Conservation (phyloP, 371 early-diverging fungal species). For the Batrachochytrium dendrobatidis region DNA sequence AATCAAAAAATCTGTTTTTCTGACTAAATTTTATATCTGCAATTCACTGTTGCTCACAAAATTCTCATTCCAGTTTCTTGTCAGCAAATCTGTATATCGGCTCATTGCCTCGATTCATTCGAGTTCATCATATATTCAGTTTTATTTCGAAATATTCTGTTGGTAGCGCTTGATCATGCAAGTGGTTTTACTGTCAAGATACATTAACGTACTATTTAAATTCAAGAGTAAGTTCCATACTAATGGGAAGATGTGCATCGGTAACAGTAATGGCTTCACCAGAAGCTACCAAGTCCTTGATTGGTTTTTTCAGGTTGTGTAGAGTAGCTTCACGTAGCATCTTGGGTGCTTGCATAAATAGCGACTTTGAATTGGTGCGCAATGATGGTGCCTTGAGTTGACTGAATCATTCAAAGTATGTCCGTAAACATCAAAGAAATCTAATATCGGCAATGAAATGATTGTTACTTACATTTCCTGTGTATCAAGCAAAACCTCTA, state of each 20-base stretch:
- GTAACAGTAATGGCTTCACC: conserved; percentile 65
- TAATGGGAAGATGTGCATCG: conserved; percentile 58
- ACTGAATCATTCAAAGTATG: conserved; percentile 22
- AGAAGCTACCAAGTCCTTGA: conserved; percentile 53
- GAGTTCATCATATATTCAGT: no score
- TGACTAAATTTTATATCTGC: no score
- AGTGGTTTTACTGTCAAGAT: no score
- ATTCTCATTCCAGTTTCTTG: no score
- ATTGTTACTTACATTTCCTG: conserved; percentile 54
- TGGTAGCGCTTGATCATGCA: background rate
- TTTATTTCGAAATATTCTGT: background rate
- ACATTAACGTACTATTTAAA: conserved; percentile 14
- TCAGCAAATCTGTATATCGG: no score
- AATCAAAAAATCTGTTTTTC: no score
- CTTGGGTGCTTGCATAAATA: conserved; percentile 79
- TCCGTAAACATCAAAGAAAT: background rate
- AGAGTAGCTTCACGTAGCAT: conserved; percentile 59
- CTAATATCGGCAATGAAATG: background rate
- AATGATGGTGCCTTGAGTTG: conserved; percentile 76
- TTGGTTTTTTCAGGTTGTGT: conserved; percentile 56
- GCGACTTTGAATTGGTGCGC: conserved; percentile 45
- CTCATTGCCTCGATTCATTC: no score
- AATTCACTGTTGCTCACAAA: no score
- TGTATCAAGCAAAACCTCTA: conserved; percentile 65
- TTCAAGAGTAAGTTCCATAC: conserved; percentile 16